Evolutionary conservation across 2,329 filamentous ascomycete genomes (phyloP).

Genomic region (Orbilia javanica): DNA sequence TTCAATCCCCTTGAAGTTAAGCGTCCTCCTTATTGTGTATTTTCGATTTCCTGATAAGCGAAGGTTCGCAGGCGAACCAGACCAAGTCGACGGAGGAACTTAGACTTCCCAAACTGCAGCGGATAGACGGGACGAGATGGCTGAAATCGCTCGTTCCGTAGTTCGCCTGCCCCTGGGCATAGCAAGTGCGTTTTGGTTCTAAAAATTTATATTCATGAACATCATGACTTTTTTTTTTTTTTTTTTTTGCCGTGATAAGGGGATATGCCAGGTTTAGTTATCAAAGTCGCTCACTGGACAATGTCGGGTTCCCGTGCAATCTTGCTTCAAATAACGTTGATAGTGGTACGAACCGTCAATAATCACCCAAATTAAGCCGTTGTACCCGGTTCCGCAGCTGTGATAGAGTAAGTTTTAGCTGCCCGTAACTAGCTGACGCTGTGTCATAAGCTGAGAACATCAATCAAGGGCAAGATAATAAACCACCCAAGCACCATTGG

Average conservation of each 20-base stretch:
- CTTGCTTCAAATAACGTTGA: slow-evolving; percentile 38
- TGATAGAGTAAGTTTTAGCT: not conserved
- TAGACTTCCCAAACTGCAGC: slow-evolving; percentile 25
- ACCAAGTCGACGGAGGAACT: not conserved
- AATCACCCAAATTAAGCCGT: not conserved
- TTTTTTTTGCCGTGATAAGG: slow-evolving; percentile 30
- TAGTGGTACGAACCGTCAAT: slow-evolving; percentile 6
- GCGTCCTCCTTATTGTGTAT: slow-evolving; percentile 22
- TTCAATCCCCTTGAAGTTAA: slow-evolving; percentile 28
- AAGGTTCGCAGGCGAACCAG: no score
- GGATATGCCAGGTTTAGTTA: not conserved
- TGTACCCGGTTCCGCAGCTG: slow-evolving; percentile 2
- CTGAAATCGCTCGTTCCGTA: slow-evolving; percentile 49
- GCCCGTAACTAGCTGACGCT: not conserved
- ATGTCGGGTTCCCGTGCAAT: slow-evolving; percentile 4
- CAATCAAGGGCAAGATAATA: slow-evolving; percentile 4
- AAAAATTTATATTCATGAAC: slow-evolving; percentile 7
- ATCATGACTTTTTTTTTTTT: no score
- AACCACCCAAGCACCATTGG: not conserved
- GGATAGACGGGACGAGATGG: slow-evolving; percentile 58
- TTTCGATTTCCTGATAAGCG: slow-evolving; percentile 2
- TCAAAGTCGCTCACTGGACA: slow-evolving; percentile 36
- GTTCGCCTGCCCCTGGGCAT: slow-evolving; percentile 18
- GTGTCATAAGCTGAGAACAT: not conserved
- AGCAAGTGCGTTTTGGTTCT: slow-evolving; percentile 22